Percentiles rank a stretch among this genome's conserved stretches.
Evolutionary conservation across 352 stramenopile genomes (phyloP).

Genomic region (Phytophthora pini): DNA sequence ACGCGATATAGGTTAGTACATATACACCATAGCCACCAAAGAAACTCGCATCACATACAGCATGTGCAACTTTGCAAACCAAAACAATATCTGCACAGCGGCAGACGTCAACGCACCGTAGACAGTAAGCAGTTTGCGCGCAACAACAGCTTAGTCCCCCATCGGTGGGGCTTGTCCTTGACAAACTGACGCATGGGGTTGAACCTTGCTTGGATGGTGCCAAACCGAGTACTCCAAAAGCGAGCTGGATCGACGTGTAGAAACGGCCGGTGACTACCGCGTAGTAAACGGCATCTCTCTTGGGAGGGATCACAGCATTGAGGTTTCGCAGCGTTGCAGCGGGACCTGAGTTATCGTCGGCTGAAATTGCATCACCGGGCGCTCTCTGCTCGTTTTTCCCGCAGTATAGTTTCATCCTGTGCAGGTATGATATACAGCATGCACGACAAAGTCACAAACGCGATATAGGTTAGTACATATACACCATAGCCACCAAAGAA

Average conservation of each 20-base stretch:
- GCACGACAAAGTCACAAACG: not conserved
- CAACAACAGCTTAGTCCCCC: not conserved
- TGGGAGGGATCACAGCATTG: not conserved
- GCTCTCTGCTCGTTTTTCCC: not conserved
- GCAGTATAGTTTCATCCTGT: not conserved
- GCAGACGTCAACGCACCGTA: not conserved
- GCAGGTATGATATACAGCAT: not conserved
- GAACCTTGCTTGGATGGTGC: not conserved
- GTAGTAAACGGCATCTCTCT: not conserved
- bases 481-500: too few species aligned
- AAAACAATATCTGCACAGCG: not conserved
- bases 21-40: too few species aligned
- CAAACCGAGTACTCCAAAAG: not conserved
- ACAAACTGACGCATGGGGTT: not conserved
- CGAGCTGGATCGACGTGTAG: not conserved
- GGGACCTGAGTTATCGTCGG: not conserved
- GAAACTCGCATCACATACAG: too few species aligned
- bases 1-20: not conserved
- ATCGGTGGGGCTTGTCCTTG: not conserved
- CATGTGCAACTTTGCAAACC: too few species aligned
- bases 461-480: too few species aligned
- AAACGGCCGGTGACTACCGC: not conserved
- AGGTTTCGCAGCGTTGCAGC: not conserved
- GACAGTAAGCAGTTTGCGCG: not conserved
- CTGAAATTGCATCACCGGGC: not conserved